These are phyloP conservation scores for Mimosa bimucronata DNA, from an alignment of 306 rosid species.

Conservation along the genomic window DNA sequence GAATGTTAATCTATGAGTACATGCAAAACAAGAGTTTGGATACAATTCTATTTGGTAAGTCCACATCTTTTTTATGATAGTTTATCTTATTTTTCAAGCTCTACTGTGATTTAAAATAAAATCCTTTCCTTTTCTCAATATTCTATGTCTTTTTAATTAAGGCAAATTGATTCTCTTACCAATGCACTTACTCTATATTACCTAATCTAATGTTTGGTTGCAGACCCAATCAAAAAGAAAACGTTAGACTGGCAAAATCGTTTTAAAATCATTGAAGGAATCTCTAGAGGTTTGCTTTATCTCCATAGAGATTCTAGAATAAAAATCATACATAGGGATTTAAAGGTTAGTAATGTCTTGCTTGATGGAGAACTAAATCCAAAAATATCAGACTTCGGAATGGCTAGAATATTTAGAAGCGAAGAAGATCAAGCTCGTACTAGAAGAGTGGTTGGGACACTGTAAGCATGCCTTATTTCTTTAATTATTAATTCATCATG, in stretches of 20 bases:
- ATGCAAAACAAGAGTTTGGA: not conserved
- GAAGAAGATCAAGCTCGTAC: not conserved
- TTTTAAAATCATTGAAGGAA: not conserved
- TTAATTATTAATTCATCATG: too few relatives aligned
- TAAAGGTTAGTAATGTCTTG: not conserved
- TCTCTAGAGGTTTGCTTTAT: not conserved
- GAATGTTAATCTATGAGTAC: not conserved
- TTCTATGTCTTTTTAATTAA: too few relatives aligned
- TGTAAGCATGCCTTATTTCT: not conserved
- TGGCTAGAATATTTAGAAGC: not conserved
- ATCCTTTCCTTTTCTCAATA: too few relatives aligned
- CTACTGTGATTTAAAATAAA: too few relatives aligned
- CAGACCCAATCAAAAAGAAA: not conserved
- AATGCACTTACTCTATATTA: too few relatives aligned
- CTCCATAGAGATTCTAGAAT: not conserved
- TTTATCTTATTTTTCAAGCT: too few relatives aligned
- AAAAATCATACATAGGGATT: not conserved
- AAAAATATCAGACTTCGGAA: not conserved
- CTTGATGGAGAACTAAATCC: not conserved
- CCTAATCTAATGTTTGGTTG: too few relatives aligned
- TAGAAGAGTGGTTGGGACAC: constrained; percentile 1
- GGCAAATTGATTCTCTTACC: too few relatives aligned
- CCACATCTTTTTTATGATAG: too few relatives aligned
- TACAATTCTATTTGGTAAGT: not conserved
- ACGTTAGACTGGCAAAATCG: not conserved